A percentile compares a stretch with the other conserved stretches of the same genome.
These are phyloP conservation scores for Stenogyne calaminthoides DNA, from an alignment of 305 asterid species.

Conservation along the genomic window DNA sequence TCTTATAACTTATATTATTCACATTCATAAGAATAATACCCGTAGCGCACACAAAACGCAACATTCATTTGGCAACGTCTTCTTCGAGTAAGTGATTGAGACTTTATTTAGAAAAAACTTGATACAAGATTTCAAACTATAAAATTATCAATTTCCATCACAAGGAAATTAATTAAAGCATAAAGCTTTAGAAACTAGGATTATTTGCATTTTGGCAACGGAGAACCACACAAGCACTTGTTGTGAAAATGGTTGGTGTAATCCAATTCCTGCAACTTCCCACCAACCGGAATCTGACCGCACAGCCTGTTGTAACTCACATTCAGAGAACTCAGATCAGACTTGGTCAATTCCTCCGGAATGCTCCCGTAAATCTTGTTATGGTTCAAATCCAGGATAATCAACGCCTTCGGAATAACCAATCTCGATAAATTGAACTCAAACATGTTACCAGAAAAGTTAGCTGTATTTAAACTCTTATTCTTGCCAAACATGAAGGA, in stretches of 20 bases:
- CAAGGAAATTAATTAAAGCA: too few relatives aligned
- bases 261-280: slow-evolving; percentile 33
- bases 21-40: slow-evolving; percentile 30
- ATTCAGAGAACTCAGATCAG: slow-evolving; percentile 21
- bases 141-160: too few relatives aligned
- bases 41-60: background rate
- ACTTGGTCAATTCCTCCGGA: slow-evolving; percentile 29
- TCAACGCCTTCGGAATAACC: slow-evolving; percentile 26
- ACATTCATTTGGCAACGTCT: too few relatives aligned
- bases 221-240: slow-evolving; percentile 47
- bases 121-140: too few relatives aligned
- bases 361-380: slow-evolving; percentile 34
- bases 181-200: too few relatives aligned
- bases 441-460: slow-evolving; percentile 38
- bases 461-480: slow-evolving; percentile 10
- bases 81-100: too few relatives aligned
- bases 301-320: slow-evolving; percentile 57
- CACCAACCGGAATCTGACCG: slow-evolving; percentile 51
- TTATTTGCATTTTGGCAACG: slow-evolving; percentile 36
- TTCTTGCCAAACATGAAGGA: slow-evolving; percentile 43
- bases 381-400: slow-evolving; percentile 41
- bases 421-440: slow-evolving; percentile 33
- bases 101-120: too few relatives aligned
- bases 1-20: slow-evolving; percentile 52
- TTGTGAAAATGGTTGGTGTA: slow-evolving; percentile 34